Evolutionary conservation across 2,329 filamentous ascomycete genomes (phyloP), one percentile per base, ranked within the genome.

Genomic region (Celoporthe dispersa): DNA sequence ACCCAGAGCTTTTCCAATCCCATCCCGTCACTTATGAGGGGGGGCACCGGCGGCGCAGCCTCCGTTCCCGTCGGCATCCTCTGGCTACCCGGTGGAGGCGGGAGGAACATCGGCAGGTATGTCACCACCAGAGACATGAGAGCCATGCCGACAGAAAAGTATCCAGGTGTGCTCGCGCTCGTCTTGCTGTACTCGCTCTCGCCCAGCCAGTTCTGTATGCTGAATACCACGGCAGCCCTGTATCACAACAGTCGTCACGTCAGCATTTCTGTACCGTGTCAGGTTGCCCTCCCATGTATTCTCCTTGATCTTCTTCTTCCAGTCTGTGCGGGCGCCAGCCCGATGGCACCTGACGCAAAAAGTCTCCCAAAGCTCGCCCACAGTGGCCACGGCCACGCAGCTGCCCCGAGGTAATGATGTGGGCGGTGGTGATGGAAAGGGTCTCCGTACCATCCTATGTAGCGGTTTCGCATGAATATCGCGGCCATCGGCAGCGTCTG

Each of bases 401-500:
- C 39, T 16, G 12, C 7, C 39, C n/a, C 25, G 28, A n/a, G 9
- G n/a, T 7, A n/a, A 48, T n/a, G 7, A 2, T 48, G 22, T 48
- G 44, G 28, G n/a, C 11, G 41, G n/a, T 19, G n/a, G 60, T 5
- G 35, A 3, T 60, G 19, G 8, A 4, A 31, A 5, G 51, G 66
- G 4, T 11, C 39, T 7, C 79, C 84, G 71, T 80, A 89, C 87
- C 89, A 91, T 78, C 89, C 89, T 70, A 91, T 82, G 77, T 88
- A 96, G 87, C 93, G 92, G 83, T 97, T 97, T 75, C 94, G 88
- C 76, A 92, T 96, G 79, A 97, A 96, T 87, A 97, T 97, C 73
- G 94, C 94, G 70, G 93, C 94, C 95, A 98, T 98, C 70, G 95
- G 95, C 78, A 98, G 85, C 48, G 94, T 97, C 78, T 91, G 95